Conservation (phyloP, 305 asterid species). For the Solanum chacoense region DNA sequence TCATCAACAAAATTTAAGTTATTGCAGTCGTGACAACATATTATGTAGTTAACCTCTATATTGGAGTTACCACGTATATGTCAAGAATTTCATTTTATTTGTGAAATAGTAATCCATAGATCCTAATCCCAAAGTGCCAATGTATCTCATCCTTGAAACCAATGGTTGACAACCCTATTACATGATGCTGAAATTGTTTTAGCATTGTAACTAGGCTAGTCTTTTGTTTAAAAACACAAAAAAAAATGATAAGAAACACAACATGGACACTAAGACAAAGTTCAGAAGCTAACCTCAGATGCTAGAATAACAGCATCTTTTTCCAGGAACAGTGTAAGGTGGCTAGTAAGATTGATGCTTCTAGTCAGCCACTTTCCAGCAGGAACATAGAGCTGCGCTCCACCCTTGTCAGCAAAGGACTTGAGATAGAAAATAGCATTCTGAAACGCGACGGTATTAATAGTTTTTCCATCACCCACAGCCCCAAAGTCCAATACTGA, state of each 20-base stretch:
- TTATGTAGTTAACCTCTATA: background rate
- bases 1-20: background rate
- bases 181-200: background rate
- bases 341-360: conserved; percentile 92
- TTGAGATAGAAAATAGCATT: conserved; percentile 93
- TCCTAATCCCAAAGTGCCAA: background rate
- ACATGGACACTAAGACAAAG: background rate
- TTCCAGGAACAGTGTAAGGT: conserved; percentile 85
- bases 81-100: background rate
- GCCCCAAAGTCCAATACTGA: conserved; percentile 94
- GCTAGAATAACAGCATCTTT: conserved; percentile 81
- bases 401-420: conserved; percentile 94
- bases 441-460: conserved; percentile 85
- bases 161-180: background rate
- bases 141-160: background rate
- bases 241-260: background rate
- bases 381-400: conserved; percentile 96
- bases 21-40: background rate
- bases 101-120: background rate
- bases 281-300: conserved; percentile 51
- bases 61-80: background rate
- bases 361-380: conserved; percentile 91
- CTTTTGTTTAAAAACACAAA: background rate
- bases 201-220: background rate
- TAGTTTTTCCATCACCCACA: conserved; percentile 80